phyloP scores from a whole-genome alignment of 2,329 filamentous ascomycete genomes.

The Lojkania enalia region DNA sequence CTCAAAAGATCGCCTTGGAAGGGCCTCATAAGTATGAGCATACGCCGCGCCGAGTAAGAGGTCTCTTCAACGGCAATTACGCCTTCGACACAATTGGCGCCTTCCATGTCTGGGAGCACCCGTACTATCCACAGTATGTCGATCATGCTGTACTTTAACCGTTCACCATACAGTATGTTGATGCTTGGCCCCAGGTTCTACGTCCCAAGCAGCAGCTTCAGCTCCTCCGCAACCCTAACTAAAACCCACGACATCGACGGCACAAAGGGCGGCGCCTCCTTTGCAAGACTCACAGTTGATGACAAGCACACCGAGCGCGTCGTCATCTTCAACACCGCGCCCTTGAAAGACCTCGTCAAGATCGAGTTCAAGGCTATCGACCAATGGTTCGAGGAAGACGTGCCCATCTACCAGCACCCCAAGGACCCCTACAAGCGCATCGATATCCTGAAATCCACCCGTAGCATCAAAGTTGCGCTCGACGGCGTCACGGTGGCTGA shows the following conservation, averaged over 20 bases:
- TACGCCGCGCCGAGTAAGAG: slow-evolving; percentile 38
- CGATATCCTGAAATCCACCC: slow-evolving; percentile 61
- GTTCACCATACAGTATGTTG: slow-evolving; percentile 1
- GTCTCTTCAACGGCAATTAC: slow-evolving; percentile 36
- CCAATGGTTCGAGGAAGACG: slow-evolving; percentile 62
- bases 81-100: slow-evolving; percentile 40
- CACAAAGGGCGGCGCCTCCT: slow-evolving; percentile 24
- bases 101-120: slow-evolving; percentile 44
- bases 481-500: slow-evolving; percentile 53
- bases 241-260: slow-evolving; percentile 17
- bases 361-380: slow-evolving; percentile 41
- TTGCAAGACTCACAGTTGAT: slow-evolving; percentile 26
- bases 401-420: slow-evolving; percentile 63
- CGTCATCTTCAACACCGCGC: slow-evolving; percentile 29
- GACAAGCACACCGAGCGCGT: slow-evolving; percentile 24
- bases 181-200: slow-evolving; percentile 31
- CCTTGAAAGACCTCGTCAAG: slow-evolving; percentile 33
- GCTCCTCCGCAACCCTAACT: slow-evolving; percentile 19
- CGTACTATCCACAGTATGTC: slow-evolving; percentile 40
- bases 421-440: slow-evolving; percentile 70
- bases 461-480: slow-evolving; percentile 56
- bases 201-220: slow-evolving; percentile 28
- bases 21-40: slow-evolving; percentile 40
- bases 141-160: no score
- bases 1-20: slow-evolving; percentile 45